phyloP scores from a whole-genome alignment of 2,329 filamentous ascomycete species.

The Diplodia intermedia region DNA sequence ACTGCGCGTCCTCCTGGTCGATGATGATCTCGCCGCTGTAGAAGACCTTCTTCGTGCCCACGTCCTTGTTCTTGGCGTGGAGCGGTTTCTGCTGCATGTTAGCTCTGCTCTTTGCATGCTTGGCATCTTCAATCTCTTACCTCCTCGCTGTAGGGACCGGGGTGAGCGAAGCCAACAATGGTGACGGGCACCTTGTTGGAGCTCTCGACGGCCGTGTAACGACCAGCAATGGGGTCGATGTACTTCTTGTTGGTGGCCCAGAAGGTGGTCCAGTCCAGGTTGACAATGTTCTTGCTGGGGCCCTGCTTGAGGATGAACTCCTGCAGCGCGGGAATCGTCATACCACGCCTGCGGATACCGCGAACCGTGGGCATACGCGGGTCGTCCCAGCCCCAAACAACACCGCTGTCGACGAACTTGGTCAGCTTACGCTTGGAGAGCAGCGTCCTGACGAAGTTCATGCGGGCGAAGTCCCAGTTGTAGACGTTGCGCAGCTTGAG shows the following conservation, averaged over 20 bases:
- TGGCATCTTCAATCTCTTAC: conserved; percentile 39
- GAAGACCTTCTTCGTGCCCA: conserved; percentile 85
- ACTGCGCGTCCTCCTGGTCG: conserved; percentile 84
- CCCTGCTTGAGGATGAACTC: conserved; percentile 88
- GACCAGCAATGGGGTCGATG: conserved; percentile 57
- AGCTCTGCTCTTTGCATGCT: conserved; percentile 42
- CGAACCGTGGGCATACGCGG: conserved; percentile 85
- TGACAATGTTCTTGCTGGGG: conserved; percentile 81
- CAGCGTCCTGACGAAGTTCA: conserved; percentile 85
- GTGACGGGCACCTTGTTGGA: conserved; percentile 74
- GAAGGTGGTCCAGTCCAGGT: conserved; percentile 78
- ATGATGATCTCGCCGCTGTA: conserved; percentile 78
- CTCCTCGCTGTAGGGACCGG: conserved; percentile 52
- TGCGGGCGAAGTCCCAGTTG: conserved; percentile 84
- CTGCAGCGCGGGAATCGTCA: conserved; percentile 78
- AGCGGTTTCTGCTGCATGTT: conserved; percentile 76
- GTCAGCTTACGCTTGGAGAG: conserved; percentile 86
- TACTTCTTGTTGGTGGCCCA: conserved; percentile 63
- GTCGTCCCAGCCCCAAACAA: conserved; percentile 85
- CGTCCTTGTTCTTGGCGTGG: conserved; percentile 85
- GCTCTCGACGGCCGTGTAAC: conserved; percentile 64
- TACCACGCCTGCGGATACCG: conserved; percentile 77
- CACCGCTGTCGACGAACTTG: conserved; percentile 77
- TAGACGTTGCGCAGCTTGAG: conserved; percentile 77
- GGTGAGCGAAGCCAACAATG: conserved; percentile 68